Evolutionary conservation across 2,329 filamentous ascomycete genomes (phyloP).

Genomic region (Fusarium verticillioides): DNA sequence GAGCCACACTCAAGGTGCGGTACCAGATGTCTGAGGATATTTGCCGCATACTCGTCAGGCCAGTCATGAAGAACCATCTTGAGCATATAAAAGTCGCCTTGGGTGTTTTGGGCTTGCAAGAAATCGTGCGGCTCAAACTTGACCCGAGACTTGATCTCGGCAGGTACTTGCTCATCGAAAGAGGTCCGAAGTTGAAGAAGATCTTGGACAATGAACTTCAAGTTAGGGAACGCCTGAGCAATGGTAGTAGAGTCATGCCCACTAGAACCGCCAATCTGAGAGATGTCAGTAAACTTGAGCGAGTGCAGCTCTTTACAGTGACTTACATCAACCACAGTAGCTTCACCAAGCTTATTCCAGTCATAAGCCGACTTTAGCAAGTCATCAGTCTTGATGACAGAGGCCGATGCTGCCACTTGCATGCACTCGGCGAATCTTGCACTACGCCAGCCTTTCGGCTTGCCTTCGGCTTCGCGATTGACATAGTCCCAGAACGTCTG

Average conservation of each 20-base stretch:
- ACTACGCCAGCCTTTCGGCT: constrained; percentile 25
- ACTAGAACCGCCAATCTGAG: constrained; percentile 43
- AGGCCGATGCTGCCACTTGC: constrained; percentile 1
- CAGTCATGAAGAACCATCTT: constrained; percentile 66
- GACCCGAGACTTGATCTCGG: constrained; percentile 47
- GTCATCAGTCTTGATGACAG: constrained; percentile 14
- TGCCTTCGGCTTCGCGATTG: constrained; percentile 21
- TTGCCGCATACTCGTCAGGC: constrained; percentile 56
- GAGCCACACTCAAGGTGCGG: constrained; percentile 58
- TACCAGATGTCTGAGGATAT: constrained; percentile 54
- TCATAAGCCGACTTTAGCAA: constrained; percentile 25
- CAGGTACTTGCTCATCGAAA: neutral
- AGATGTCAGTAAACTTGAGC: neutral
- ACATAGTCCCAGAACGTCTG: constrained; percentile 27
- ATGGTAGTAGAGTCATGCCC: constrained; percentile 41
- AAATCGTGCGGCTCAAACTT: constrained; percentile 52
- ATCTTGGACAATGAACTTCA: constrained; percentile 62
- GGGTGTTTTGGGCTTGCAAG: constrained; percentile 49
- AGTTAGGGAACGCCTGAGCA: constrained; percentile 36
- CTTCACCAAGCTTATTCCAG: constrained; percentile 41
- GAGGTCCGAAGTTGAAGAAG: constrained; percentile 50
- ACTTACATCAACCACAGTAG: constrained; percentile 45
- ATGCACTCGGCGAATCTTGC: constrained; percentile 32
- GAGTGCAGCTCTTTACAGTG: neutral
- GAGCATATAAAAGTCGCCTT: constrained; percentile 62